A percentile compares a stretch with the other conserved stretches of the same genome.
Evolutionary conservation across 1,139 yeast species (phyloP).

Genomic region (Geotrichum klebahnii): DNA sequence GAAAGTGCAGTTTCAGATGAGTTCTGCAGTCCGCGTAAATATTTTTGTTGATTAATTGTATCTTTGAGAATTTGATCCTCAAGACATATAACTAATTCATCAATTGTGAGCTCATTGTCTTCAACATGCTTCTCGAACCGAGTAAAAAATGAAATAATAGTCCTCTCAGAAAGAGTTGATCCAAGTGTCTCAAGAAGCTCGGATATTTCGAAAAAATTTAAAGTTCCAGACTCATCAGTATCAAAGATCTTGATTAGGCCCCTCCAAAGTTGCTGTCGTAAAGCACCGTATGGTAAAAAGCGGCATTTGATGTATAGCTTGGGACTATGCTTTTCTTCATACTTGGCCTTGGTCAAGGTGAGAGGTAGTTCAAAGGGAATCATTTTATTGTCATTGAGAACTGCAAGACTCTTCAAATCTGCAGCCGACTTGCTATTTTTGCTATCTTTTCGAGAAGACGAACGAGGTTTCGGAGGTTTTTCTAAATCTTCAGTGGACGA

Average conservation of each 20-base stretch:
- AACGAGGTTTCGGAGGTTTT: neutral
- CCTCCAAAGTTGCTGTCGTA: slow-evolving; percentile 70
- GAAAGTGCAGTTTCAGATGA: neutral
- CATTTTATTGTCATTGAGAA: slow-evolving; percentile 23
- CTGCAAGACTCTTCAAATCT: neutral
- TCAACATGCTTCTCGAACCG: slow-evolving; percentile 45
- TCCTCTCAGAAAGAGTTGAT: slow-evolving; percentile 50
- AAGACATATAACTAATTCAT: slow-evolving; percentile 58
- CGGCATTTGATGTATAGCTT: slow-evolving; percentile 56
- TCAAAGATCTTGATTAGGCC: slow-evolving; percentile 56
- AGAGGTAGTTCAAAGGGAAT: slow-evolving; percentile 39
- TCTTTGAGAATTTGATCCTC: slow-evolving; percentile 39
- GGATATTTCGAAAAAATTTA: slow-evolving; percentile 54
- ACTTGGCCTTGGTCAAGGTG: slow-evolving; percentile 35
- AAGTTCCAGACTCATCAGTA: slow-evolving; percentile 42
- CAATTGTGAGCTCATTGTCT: slow-evolving; percentile 53
- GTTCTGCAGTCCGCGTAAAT: too few species aligned
- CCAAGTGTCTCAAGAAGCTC: slow-evolving; percentile 63
- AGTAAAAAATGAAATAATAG: slow-evolving; percentile 47
- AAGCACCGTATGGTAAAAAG: slow-evolving; percentile 61
- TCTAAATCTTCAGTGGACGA: neutral
- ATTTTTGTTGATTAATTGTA: slow-evolving; percentile 26
- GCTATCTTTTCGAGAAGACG: neutral
- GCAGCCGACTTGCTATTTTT: neutral
- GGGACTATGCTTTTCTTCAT: slow-evolving; percentile 48